phyloP scores from a whole-genome alignment of 768 basidiomycete genomes.

The Calocybe cyanea region DNA sequence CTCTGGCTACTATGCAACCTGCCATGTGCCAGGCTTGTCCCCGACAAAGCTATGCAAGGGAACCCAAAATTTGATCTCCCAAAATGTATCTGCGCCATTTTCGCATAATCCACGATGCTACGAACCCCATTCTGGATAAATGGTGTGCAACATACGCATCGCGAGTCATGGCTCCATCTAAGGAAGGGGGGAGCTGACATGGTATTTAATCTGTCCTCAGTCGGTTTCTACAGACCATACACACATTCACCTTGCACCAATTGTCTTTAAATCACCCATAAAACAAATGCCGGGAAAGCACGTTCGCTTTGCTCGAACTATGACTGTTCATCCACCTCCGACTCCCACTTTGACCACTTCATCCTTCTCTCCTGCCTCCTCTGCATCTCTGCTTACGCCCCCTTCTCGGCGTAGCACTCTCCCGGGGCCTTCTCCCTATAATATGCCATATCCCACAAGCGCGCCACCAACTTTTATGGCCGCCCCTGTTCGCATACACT shows the following conservation, averaged over 20 bases:
- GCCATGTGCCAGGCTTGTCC: too few species aligned
- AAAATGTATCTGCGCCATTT: too few species aligned
- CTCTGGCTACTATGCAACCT: too few species aligned
- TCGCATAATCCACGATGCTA: too few species aligned
- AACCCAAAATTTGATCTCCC: too few species aligned
- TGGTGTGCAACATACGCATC: too few species aligned
- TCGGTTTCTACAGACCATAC: too few species aligned
- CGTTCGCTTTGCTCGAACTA: slow-evolving; percentile 15
- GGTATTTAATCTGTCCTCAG: too few species aligned
- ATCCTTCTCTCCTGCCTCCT: slow-evolving; percentile 14
- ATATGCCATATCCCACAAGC: neutral
- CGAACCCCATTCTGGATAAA: neutral
- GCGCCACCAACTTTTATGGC: neutral
- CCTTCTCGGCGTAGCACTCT: slow-evolving; percentile 1
- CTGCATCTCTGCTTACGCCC: slow-evolving; percentile 9
- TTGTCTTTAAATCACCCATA: neutral
- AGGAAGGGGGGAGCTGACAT: too few species aligned
- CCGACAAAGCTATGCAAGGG: too few species aligned
- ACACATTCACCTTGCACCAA: neutral
- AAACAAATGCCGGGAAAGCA: slow-evolving; percentile 19
- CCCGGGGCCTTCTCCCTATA: slow-evolving; percentile 9
- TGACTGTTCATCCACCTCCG: slow-evolving; percentile 10
- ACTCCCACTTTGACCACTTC: slow-evolving; percentile 14
- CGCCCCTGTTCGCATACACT: slow-evolving; percentile 19
- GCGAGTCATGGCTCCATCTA: too few species aligned